Conservation (phyloP, 2,329 filamentous ascomycete species). For the Ophiocordyceps camponoti-floridani region DNA sequence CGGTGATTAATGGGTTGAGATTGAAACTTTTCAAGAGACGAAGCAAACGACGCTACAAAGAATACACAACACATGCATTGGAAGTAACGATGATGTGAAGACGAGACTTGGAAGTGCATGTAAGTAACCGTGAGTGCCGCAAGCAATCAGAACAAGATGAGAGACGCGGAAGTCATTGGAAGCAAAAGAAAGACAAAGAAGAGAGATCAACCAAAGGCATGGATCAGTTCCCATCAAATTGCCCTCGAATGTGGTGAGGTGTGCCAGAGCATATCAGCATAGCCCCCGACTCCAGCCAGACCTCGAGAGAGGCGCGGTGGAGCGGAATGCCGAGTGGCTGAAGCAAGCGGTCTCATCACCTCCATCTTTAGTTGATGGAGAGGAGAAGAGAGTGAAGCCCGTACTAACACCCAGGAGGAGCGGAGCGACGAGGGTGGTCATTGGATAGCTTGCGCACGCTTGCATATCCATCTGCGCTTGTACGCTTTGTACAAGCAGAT, state of each 20-base stretch:
- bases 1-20: no score
- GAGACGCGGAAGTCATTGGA: background rate
- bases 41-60: no score
- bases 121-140: no score
- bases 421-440: conserved; percentile 1
- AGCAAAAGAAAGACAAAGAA: background rate
- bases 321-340: conserved; percentile 34
- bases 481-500: no score
- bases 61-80: no score
- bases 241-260: conserved; percentile 44
- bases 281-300: conserved; percentile 19
- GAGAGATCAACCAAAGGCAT: conserved; percentile 21
- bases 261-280: conserved; percentile 50
- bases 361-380: conserved; percentile 60
- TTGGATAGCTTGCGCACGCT: no score
- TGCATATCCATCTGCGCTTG: no score
- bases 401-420: no score
- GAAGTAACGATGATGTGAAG: no score
- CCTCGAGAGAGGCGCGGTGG: conserved; percentile 10
- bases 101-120: no score
- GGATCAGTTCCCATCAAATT: conserved; percentile 50
- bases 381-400: conserved; percentile 12
- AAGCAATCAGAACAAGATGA: background rate
- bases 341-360: conserved; percentile 51
- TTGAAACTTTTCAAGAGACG: no score